These are phyloP conservation scores for Dictyostelium purpureum DNA, from an alignment of 78 protist species.

Conservation along the genomic window DNA sequence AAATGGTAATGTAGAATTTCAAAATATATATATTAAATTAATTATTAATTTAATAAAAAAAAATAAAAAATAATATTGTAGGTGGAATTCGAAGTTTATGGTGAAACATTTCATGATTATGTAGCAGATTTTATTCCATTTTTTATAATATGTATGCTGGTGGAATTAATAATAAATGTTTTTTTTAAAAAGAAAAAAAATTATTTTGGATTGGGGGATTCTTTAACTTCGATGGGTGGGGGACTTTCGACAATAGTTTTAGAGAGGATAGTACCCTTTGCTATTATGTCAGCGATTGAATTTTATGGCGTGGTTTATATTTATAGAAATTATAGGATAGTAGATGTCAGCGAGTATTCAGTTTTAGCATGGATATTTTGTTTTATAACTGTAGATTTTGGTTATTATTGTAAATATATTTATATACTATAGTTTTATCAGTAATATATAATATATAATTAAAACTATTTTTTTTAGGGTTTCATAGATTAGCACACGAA, in stretches of 20 bases:
- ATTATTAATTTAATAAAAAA: neutral
- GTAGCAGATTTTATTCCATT: conserved; percentile 15
- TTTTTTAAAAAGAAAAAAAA: conserved; percentile 10
- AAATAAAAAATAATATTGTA: neutral
- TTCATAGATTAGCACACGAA: conserved; percentile 65
- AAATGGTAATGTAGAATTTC: neutral
- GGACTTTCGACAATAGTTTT: conserved; percentile 32
- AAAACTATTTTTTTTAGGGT: neutral
- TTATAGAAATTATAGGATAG: conserved; percentile 15
- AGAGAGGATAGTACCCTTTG: conserved; percentile 1
- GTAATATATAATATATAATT: neutral
- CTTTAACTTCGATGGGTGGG: conserved; percentile 21
- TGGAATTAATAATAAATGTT: neutral
- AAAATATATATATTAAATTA: neutral
- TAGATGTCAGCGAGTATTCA: conserved; percentile 19
- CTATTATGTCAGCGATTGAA: conserved; percentile 7
- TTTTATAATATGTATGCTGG: neutral
- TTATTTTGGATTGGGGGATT: neutral
- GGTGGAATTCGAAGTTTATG: neutral
- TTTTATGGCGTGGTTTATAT: conserved; percentile 17
- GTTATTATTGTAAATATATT: conserved; percentile 19
- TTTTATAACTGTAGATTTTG: conserved; percentile 30
- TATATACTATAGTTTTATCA: neutral
- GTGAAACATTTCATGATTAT: conserved; percentile 10
- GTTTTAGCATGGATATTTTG: conserved; percentile 7